These are phyloP conservation scores for Endocalyx cinctus DNA, from an alignment of 2,329 filamentous ascomycete genomes.

Conservation along the genomic window DNA sequence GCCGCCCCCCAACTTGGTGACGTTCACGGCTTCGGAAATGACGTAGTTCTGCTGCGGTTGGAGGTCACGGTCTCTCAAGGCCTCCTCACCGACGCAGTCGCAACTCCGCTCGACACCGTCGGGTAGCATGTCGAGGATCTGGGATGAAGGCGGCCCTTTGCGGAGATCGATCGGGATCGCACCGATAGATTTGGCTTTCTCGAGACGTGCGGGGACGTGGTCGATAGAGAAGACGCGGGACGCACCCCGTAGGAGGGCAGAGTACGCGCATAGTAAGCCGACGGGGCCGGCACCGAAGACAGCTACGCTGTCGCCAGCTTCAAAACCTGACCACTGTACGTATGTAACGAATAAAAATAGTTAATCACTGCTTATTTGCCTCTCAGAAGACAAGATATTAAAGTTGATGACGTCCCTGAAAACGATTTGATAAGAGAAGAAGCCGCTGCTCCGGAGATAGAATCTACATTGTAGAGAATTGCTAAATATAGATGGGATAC, in stretches of 20 bases:
- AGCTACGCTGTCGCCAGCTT: slow-evolving; percentile 26
- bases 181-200: slow-evolving; percentile 57
- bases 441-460: too few relatives aligned
- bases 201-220: slow-evolving; percentile 54
- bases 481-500: too few relatives aligned
- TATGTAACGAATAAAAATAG: too few relatives aligned
- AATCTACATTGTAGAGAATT: too few relatives aligned
- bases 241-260: slow-evolving; percentile 50
- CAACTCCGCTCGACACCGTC: slow-evolving; percentile 5
- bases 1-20: slow-evolving; percentile 14
- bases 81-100: slow-evolving; percentile 7
- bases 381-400: too few relatives aligned
- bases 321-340: slow-evolving; percentile 32
- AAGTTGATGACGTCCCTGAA: too few relatives aligned
- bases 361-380: too few relatives aligned
- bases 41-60: slow-evolving; percentile 2
- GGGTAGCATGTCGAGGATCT: slow-evolving; percentile 42
- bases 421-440: too few relatives aligned
- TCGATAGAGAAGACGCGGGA: slow-evolving; percentile 60
- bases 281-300: slow-evolving; percentile 23
- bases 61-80: slow-evolving; percentile 6
- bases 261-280: slow-evolving; percentile 33
- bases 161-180: slow-evolving; percentile 58
- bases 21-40: slow-evolving; percentile 8
- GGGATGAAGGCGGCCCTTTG: slow-evolving; percentile 48